A percentile compares a stretch with the other conserved stretches of the same genome.
Conservation (phyloP, 306 rosid genomes). For the Comarum palustre region DNA sequence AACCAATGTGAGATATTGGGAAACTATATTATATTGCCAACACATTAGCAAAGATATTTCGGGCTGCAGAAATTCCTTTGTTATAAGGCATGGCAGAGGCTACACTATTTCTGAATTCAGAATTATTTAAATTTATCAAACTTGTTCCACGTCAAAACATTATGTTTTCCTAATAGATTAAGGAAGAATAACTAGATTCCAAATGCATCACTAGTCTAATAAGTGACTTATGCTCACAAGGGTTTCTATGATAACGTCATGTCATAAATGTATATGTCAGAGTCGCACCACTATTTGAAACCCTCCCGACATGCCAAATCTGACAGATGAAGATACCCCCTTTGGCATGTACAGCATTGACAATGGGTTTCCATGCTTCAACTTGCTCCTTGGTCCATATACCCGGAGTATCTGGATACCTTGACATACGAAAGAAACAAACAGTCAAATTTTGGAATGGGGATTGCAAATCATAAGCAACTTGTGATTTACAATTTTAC, state of each 20-base stretch:
- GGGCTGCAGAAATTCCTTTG: too few relatives aligned
- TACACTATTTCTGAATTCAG: neutral
- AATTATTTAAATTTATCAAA: too few relatives aligned
- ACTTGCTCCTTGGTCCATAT: constrained; percentile 52
- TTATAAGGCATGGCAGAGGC: too few relatives aligned
- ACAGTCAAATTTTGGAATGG: neutral
- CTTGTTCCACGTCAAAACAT: too few relatives aligned
- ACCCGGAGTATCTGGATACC: constrained; percentile 38
- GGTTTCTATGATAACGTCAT: neutral
- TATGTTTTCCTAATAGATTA: too few relatives aligned
- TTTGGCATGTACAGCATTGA: constrained; percentile 47
- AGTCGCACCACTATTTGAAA: constrained; percentile 31
- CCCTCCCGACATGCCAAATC: constrained; percentile 46
- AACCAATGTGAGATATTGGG: too few relatives aligned
- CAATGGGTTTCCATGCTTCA: constrained; percentile 52
- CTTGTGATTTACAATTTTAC: neutral
- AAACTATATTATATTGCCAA: too few relatives aligned
- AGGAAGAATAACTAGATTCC: neutral
- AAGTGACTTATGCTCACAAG: neutral
- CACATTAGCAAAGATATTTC: too few relatives aligned
- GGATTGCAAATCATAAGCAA: neutral
- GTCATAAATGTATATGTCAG: too few relatives aligned
- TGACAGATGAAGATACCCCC: constrained; percentile 52
- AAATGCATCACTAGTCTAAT: neutral
- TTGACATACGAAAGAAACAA: neutral